phyloP scores from a whole-genome alignment of 805 yeast genomes.

The Ogataea saltuana region DNA sequence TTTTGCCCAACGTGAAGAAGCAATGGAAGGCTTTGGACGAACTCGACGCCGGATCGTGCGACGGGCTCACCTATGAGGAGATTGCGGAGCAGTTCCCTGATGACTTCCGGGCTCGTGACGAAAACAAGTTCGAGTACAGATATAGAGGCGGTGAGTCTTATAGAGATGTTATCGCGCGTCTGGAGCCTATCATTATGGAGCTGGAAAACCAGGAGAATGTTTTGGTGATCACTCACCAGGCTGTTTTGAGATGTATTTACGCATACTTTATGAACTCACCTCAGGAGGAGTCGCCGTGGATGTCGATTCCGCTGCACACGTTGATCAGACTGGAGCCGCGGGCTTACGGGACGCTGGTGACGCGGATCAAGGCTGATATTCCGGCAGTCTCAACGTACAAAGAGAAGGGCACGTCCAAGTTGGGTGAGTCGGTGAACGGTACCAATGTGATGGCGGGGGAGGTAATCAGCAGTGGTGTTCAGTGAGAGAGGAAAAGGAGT shows the following conservation, averaged over 20 bases:
- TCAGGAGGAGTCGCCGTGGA: constrained; percentile 97
- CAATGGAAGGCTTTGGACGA: constrained; percentile 98
- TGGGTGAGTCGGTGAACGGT: constrained; percentile 49
- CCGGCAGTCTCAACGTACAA: constrained; percentile 98
- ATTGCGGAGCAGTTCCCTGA: constrained; percentile 84
- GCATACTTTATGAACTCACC: constrained; percentile 99
- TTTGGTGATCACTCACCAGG: constrained; percentile 95
- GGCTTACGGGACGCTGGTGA: constrained; percentile 86
- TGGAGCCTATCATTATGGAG: constrained; percentile 98
- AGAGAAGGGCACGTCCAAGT: constrained; percentile 82
- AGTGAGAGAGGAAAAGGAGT: not conserved
- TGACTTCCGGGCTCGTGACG: constrained; percentile 94
- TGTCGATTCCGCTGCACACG: constrained; percentile 97
- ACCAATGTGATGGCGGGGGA: constrained; percentile 49
- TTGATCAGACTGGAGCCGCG: constrained; percentile 92
- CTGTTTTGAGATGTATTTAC: constrained; percentile 92
- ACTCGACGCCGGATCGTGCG: constrained; percentile 96
- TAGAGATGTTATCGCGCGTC: constrained; percentile 88
- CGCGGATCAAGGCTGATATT: constrained; percentile 89
- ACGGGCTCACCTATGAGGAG: constrained; percentile 94
- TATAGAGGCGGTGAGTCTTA: constrained; percentile 98
- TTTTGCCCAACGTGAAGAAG: constrained; percentile 75
- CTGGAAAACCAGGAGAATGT: constrained; percentile 96
- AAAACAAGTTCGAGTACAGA: constrained; percentile 91
- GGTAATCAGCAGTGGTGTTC: constrained; percentile 36